Percentiles rank a stretch among this genome's conserved stretches.
These are phyloP conservation scores for Macadamia integrifolia DNA, from an alignment of 164 flowering plant species.

Conservation along the genomic window DNA sequence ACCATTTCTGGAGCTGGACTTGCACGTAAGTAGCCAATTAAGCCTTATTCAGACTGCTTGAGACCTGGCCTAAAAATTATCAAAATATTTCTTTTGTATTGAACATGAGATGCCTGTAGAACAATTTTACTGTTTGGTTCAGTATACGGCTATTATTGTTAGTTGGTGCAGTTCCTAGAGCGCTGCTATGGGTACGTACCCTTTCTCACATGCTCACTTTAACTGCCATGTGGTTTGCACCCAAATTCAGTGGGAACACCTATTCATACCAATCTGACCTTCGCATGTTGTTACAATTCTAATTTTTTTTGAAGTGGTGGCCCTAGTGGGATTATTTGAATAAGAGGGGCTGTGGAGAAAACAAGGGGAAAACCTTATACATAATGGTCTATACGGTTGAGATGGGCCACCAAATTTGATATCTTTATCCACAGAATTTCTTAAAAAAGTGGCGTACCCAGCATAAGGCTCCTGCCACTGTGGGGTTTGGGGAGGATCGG, in stretches of 20 bases:
- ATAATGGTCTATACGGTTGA: too few relatives aligned
- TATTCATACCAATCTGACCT: neutral
- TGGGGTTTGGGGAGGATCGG: too few relatives aligned
- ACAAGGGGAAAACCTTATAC: too few relatives aligned
- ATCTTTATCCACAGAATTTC: too few relatives aligned
- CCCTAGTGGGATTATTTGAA: too few relatives aligned
- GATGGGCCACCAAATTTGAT: too few relatives aligned
- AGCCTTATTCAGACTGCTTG: too few relatives aligned
- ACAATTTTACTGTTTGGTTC: neutral
- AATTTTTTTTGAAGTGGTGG: neutral
- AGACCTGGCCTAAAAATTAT: neutral
- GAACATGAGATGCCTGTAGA: neutral
- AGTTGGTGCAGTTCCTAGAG: too few relatives aligned
- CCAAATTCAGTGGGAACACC: neutral
- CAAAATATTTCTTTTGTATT: neutral
- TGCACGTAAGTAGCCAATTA: slow-evolving; percentile 56
- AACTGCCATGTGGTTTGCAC: neutral
- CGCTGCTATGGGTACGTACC: neutral
- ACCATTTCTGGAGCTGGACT: slow-evolving; percentile 88
- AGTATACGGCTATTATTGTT: neutral
- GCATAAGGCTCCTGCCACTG: too few relatives aligned
- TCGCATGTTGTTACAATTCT: neutral
- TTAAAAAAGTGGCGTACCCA: too few relatives aligned
- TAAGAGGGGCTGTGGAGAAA: too few relatives aligned
- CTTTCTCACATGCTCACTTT: too few relatives aligned